Evolutionary conservation across 441 rosid species (phyloP), one percentile per base, ranked within the genome.

Genomic region (Pelargonium fulgidum): DNA sequence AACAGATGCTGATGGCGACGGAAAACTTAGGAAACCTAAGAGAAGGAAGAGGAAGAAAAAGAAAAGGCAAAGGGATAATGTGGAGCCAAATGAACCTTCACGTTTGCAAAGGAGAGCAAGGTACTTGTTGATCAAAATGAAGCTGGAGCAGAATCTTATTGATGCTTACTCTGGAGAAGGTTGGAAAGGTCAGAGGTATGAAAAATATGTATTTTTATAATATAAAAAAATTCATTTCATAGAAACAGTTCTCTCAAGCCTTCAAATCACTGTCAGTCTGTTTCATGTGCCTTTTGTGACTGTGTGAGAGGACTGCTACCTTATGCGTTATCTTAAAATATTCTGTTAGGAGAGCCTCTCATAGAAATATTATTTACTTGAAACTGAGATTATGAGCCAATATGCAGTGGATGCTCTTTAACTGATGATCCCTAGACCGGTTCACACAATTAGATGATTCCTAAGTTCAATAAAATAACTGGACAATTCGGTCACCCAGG

Each of bases 161-260:
- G 99, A 94, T 83, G 99, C 99, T 67, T 94, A 94, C 72, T 90
- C 97, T 13, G 84, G 86, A 29, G 99, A 94, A 85, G 99, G 99
- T 26, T 94, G 99, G 98, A 94, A 94, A 81, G 98, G 98, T 79
- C 98, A 94, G 81, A 94, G 98, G 99, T 94, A 84, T 67, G 76
- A 24, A 16, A 16, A 16, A 1, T 16, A 17, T 16, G 9, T 16
- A 16, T 54, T 3, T 54, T 54, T 16, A 7, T 6, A 1, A 0
- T 52, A 6, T 16, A 16, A 7, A 54, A 8, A 16, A 16, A 0
- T 17, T 36, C 0, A 5, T 5, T 36, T 36, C 41, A 36, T 36
- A 36, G 41, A 36, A 36, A 36, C 41, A 7, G 41, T 36, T 5
- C 6, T 36, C 41, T 36, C 8, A 1, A 54, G 9, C 22, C 61